phyloP scores from a whole-genome alignment of 257 asterid species.

The Solanum pinnatisectum region DNA sequence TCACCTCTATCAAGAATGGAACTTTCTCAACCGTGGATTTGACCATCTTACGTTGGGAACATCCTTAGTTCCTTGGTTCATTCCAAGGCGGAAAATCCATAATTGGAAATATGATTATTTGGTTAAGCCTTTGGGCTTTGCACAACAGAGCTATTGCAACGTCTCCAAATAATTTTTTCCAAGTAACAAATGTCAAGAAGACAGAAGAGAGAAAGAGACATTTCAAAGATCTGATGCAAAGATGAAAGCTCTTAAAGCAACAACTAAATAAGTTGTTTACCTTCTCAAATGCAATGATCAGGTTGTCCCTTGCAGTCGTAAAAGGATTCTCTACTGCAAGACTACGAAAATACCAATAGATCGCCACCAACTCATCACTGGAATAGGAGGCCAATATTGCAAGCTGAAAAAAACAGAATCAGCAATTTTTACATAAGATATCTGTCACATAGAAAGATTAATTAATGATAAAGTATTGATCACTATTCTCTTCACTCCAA shows the following conservation, averaged over 20 bases:
- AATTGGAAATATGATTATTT: background rate
- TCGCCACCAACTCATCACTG: conserved; percentile 67
- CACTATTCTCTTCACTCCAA: background rate
- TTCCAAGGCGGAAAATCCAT: background rate
- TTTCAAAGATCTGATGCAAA: background rate
- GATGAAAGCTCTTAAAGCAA: background rate
- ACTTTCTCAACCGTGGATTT: background rate
- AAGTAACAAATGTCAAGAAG: background rate
- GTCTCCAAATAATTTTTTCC: background rate
- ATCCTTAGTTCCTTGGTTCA: background rate
- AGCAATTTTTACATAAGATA: background rate
- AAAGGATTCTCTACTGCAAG: conserved; percentile 79
- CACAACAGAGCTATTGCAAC: background rate
- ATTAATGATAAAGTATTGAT: background rate
- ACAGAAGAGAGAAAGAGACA: too few species aligned
- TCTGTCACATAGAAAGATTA: background rate
- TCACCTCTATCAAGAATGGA: background rate
- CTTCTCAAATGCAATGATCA: conserved; percentile 94
- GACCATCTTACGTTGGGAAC: background rate
- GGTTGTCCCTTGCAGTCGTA: conserved; percentile 83
- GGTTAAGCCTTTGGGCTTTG: background rate
- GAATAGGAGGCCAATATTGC: conserved; percentile 89
- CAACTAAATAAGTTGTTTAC: conserved; percentile 22
- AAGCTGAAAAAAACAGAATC: conserved; percentile 46
- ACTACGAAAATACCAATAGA: conserved; percentile 92